Percentiles rank a stretch among this genome's conserved stretches.
phyloP scores from a whole-genome alignment of 1,284 basidiomycete genomes.

The Agroathelia rolfsii region DNA sequence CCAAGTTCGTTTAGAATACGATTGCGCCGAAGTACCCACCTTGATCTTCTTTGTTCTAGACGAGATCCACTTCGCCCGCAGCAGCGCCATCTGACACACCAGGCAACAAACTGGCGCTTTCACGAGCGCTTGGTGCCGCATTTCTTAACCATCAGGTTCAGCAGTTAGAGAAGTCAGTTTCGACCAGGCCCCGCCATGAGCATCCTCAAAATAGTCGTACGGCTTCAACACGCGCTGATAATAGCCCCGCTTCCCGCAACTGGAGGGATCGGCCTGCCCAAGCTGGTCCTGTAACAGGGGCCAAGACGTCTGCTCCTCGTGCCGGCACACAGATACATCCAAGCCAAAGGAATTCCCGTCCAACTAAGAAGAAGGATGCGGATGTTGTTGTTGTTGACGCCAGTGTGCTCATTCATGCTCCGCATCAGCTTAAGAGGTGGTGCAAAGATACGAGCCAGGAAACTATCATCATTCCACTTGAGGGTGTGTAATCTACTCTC shows the following conservation, averaged over 20 bases:
- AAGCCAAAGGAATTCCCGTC: constrained; percentile 11
- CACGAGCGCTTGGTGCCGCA: constrained; percentile 70
- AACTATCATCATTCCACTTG: constrained; percentile 74
- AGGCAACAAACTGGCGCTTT: constrained; percentile 62
- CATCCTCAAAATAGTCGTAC: no score
- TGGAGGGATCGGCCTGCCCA: constrained; percentile 11
- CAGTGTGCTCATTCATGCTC: constrained; percentile 77
- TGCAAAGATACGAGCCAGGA: constrained; percentile 62
- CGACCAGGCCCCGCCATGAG: constrained; percentile 26
- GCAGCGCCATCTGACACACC: constrained; percentile 12
- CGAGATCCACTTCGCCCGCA: no score
- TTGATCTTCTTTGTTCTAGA: no score
- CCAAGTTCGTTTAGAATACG: no score
- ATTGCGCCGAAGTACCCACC: no score
- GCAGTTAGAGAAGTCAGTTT: constrained; percentile 69
- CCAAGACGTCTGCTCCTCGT: no score
- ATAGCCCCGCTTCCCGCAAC: constrained; percentile 19
- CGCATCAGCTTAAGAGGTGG: constrained; percentile 76
- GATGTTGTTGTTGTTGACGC: constrained; percentile 78
- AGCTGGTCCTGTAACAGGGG: constrained; percentile 9
- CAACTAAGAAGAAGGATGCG: constrained; percentile 42
- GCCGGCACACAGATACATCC: constrained; percentile 8
- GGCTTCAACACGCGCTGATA: constrained; percentile 16
- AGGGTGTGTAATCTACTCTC: constrained; percentile 48
- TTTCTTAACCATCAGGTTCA: constrained; percentile 78